Evolutionary conservation across 106 monocot genomes (phyloP), one percentile per base, ranked within the genome.

Genomic region (Ottelia alismoides): DNA sequence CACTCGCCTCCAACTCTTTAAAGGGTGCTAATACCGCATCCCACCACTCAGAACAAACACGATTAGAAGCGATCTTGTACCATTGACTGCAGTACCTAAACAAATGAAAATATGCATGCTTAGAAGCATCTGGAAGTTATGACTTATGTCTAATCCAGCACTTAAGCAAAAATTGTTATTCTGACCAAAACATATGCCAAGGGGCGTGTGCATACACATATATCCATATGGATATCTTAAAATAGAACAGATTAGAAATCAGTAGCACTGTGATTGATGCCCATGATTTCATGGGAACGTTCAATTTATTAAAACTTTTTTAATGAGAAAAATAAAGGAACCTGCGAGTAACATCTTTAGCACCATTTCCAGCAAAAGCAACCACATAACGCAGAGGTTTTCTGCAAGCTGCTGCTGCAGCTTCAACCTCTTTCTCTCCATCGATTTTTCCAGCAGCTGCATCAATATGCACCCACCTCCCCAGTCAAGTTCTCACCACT

Each of bases 331-430:
- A n/a, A n/a, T n/a, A n/a, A n/a, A n/a, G n/a, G n/a, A n/a, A 90
- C 98, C 98, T 98, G 58, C 98, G 85, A 26, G 98, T 90, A 44
- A 98, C 98, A 71, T 98, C 98, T 85, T 98, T 98, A 73, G 90
- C 98, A 47, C 98, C 98, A 65, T 65, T 70, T 65, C 85, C 85
- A 65, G 85, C 67, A 70, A 98, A 98, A 64, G 90, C 98, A 76
- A 86, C 69, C 26, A 67, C 90, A 61, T 98, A 98, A 65, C 65
- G 85, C 58, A 98, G 61, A 16, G 73, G 74, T 55, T 31, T 98
- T 68, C 74, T 86, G 56, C 74, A 82, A 71, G 76, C 85, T 55
- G 85, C 82, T 48, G 63, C 57, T 45, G 85, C 74, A 66, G 74
- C 58, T 70, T 98, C 98, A 11, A 98, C 74, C 43, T 82, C 67